These are phyloP conservation scores for Eutrema salsugineum DNA, from an alignment of 441 rosid genomes.

Conservation along the genomic window DNA sequence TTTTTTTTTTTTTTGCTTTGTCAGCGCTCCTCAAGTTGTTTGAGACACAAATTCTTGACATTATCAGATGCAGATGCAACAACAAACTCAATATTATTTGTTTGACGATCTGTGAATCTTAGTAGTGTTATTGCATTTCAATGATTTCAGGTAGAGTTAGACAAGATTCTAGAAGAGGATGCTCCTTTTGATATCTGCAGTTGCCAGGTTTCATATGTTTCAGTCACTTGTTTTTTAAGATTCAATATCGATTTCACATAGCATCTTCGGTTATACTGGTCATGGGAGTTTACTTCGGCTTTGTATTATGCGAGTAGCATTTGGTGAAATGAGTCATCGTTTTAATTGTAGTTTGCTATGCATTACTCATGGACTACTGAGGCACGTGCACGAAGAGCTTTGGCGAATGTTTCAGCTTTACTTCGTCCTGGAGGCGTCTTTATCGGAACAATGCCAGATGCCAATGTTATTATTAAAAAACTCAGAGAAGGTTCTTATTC, in stretches of 20 bases:
- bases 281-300: background rate
- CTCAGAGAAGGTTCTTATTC: constrained; percentile 66
- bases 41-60: background rate
- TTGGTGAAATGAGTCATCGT: background rate
- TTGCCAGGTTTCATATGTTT: constrained; percentile 64
- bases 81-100: background rate
- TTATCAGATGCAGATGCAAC: background rate
- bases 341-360: constrained; percentile 73
- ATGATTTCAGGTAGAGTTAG: constrained; percentile 71
- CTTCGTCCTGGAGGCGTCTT: constrained; percentile 95
- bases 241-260: background rate
- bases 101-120: background rate
- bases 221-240: background rate
- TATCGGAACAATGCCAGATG: constrained; percentile 98
- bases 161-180: constrained; percentile 81
- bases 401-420: constrained; percentile 89
- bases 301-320: background rate
- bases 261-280: background rate
- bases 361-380: constrained; percentile 98
- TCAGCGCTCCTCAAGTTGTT: too few relatives aligned
- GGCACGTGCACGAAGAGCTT: constrained; percentile 86
- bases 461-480: constrained; percentile 83
- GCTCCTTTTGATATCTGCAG: constrained; percentile 95
- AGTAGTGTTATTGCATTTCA: background rate
- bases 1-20: background rate